phyloP scores from a whole-genome alignment of 768 basidiomycete species.

The Panus rudis region DNA sequence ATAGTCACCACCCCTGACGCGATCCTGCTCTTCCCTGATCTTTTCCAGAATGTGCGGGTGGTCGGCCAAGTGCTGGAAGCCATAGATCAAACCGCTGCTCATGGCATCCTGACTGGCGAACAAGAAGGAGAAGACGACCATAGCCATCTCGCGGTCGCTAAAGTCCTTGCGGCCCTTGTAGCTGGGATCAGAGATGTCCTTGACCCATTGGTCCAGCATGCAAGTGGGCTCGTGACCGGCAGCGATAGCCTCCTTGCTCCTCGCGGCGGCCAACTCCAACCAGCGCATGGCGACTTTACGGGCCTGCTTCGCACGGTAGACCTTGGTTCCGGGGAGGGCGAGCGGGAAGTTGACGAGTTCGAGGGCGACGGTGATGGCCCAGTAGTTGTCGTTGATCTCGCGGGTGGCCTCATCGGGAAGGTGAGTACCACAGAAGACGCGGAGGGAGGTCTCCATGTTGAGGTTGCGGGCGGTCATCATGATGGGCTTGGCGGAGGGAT shows the following conservation, averaged over 20 bases:
- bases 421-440: slow-evolving; percentile 91
- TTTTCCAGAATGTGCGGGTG: slow-evolving; percentile 84
- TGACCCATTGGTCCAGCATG: slow-evolving; percentile 91
- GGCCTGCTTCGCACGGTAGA: slow-evolving; percentile 88
- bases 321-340: slow-evolving; percentile 91
- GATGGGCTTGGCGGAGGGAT: slow-evolving; percentile 47
- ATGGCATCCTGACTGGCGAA: slow-evolving; percentile 98
- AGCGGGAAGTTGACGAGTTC: slow-evolving; percentile 99
- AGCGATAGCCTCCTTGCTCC: slow-evolving; percentile 78
- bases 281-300: slow-evolving; percentile 79
- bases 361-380: slow-evolving; percentile 90
- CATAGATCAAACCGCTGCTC: slow-evolving; percentile 93
- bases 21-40: slow-evolving; percentile 85
- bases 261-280: slow-evolving; percentile 71
- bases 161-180: slow-evolving; percentile 80
- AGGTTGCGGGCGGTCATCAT: slow-evolving; percentile 91
- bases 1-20: slow-evolving; percentile 70
- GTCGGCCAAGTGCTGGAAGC: slow-evolving; percentile 94
- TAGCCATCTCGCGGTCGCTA: slow-evolving; percentile 91
- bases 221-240: slow-evolving; percentile 76
- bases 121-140: slow-evolving; percentile 94
- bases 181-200: slow-evolving; percentile 54
- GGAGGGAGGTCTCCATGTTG: slow-evolving; percentile 96
- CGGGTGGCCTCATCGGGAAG: slow-evolving; percentile 71
- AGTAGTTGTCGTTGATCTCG: slow-evolving; percentile 91